phyloP scores from a whole-genome alignment of 1,284 basidiomycete species.

The Fomitopsis pinicola region DNA sequence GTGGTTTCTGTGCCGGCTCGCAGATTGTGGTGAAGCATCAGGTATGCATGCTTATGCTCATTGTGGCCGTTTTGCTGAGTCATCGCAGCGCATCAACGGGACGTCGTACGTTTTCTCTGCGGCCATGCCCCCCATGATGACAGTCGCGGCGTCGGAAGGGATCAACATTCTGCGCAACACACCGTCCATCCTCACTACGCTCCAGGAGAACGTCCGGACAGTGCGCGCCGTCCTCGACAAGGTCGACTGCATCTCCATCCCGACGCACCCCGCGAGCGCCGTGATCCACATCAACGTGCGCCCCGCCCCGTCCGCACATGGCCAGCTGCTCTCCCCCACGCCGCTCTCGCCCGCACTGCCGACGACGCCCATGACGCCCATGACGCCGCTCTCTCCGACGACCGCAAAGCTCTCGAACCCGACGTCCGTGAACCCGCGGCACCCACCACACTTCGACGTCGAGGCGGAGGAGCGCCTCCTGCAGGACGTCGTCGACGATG shows the following conservation, averaged over 20 bases:
- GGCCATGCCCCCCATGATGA: slow-evolving; percentile 86
- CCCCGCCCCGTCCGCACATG: slow-evolving; percentile 23
- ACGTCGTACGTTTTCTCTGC: slow-evolving; percentile 96
- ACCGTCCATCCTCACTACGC: slow-evolving; percentile 68
- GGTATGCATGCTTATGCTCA: slow-evolving; percentile 32
- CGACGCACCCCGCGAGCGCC: slow-evolving; percentile 82
- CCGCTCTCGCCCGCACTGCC: slow-evolving; percentile 20
- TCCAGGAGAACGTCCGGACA: slow-evolving; percentile 79
- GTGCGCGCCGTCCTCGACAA: slow-evolving; percentile 79
- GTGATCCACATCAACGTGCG: slow-evolving; percentile 83
- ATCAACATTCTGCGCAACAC: slow-evolving; percentile 74
- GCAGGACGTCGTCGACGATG: slow-evolving; percentile 89
- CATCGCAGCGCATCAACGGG: slow-evolving; percentile 87
- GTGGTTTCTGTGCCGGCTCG: slow-evolving; percentile 96
- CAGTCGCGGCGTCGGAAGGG: slow-evolving; percentile 83
- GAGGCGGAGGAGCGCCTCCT: slow-evolving; percentile 74
- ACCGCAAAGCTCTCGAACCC: slow-evolving; percentile 40
- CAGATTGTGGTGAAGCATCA: slow-evolving; percentile 85
- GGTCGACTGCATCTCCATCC: slow-evolving; percentile 77
- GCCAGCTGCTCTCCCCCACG: slow-evolving; percentile 21
- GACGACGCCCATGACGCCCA: slow-evolving; percentile 18
- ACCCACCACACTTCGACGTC: slow-evolving; percentile 50
- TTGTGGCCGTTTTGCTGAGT: not conserved
- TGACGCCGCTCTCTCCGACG: slow-evolving; percentile 14
- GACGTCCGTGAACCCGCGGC: slow-evolving; percentile 35